Percentiles rank a stretch among this genome's conserved stretches.
These are phyloP conservation scores for Trypanosoma caninum DNA, from an alignment of 208 protist species.

Conservation along the genomic window DNA sequence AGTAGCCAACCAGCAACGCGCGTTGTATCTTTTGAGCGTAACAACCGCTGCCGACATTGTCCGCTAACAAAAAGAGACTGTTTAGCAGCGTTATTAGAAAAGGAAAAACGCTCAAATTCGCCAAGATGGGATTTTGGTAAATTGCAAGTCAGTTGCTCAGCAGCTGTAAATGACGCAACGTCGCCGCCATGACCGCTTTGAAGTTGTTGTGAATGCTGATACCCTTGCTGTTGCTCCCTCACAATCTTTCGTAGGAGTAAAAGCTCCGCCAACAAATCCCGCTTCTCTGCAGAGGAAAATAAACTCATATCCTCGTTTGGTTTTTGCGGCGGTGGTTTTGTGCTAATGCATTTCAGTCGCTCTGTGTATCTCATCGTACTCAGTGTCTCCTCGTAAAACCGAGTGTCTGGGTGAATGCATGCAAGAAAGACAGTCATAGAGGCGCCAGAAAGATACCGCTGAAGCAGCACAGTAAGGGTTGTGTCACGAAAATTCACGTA, in stretches of 20 bases:
- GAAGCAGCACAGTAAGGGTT: conserved; percentile 82
- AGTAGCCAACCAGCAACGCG: conserved; percentile 85
- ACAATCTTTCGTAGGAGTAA: conserved; percentile 46
- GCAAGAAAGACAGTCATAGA: conserved; percentile 87
- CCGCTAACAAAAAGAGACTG: not conserved
- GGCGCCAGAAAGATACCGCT: conserved; percentile 79
- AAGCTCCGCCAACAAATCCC: conserved; percentile 61
- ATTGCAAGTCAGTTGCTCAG: no score
- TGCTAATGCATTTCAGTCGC: conserved; percentile 72
- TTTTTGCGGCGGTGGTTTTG: conserved; percentile 29
- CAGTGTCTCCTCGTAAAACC: conserved; percentile 70
- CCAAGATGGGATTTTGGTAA: not conserved
- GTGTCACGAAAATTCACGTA: conserved; percentile 90
- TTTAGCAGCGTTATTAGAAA: not conserved
- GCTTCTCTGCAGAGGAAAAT: conserved; percentile 29
- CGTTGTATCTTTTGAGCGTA: conserved; percentile 54
- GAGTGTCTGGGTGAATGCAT: conserved; percentile 69
- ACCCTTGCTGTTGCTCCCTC: conserved; percentile 20
- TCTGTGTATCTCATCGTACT: conserved; percentile 88
- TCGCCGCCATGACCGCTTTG: not conserved
- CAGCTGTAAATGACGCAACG: no score
- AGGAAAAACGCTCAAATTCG: no score
- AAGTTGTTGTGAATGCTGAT: not conserved
- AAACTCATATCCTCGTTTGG: conserved; percentile 40
- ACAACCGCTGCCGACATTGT: conserved; percentile 12